Conservation (phyloP, 73 alveolate genomes). For the Tetrahymena elliotti region DNA sequence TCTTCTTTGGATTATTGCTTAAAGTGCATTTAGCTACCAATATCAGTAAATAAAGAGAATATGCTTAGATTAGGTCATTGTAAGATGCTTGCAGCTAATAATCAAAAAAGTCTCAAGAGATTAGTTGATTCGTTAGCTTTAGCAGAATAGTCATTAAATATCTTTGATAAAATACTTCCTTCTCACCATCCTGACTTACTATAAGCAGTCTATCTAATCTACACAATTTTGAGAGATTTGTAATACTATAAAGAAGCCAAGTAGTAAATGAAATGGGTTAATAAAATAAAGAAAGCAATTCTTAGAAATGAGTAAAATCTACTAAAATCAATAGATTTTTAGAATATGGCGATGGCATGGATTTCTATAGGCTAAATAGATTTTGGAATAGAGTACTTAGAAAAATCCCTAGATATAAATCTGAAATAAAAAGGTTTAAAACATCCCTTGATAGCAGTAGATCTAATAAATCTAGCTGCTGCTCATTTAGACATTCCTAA, state of each 20-base stretch:
- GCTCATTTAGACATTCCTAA: background rate
- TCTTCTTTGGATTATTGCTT: background rate
- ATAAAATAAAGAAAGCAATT: background rate
- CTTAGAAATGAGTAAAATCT: background rate
- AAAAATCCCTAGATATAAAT: background rate
- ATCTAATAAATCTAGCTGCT: background rate
- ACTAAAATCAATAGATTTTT: background rate
- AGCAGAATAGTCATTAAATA: background rate
- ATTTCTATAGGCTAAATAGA: background rate
- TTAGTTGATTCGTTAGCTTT: background rate
- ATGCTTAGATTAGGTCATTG: background rate
- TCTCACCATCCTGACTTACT: background rate
- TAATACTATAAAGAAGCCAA: background rate
- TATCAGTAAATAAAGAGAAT: background rate
- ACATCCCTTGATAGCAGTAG: background rate
- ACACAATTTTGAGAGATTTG: background rate
- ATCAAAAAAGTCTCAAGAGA: background rate
- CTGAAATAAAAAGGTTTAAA: background rate
- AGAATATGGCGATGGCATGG: background rate
- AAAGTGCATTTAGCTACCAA: background rate
- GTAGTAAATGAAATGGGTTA: background rate
- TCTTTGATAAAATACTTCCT: background rate
- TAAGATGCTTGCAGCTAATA: background rate
- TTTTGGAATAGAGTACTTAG: background rate
- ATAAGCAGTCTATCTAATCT: background rate